Evolutionary conservation across 345 rosid genomes (phyloP).

Genomic region (Hibiscus tridactylites): DNA sequence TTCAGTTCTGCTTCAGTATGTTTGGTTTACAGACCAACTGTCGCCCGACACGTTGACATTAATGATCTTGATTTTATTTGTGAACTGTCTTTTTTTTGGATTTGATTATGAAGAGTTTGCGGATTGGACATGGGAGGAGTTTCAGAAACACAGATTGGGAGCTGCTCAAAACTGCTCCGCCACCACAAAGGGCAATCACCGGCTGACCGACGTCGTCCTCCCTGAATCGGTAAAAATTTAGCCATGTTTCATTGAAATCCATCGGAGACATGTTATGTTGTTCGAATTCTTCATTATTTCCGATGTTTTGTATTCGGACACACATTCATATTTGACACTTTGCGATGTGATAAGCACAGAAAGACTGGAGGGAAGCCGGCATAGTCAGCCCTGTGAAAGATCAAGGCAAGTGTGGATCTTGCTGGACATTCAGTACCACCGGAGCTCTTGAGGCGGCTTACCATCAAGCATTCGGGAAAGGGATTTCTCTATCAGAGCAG

Average conservation of each 20-base stretch:
- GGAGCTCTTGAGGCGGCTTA: conserved; percentile 99
- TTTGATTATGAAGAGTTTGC: conserved; percentile 51
- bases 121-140: conserved; percentile 95
- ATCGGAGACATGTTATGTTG: neutral
- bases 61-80: neutral
- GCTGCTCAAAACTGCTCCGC: conserved; percentile 99
- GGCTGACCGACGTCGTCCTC: conserved; percentile 46
- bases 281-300: neutral
- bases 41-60: neutral
- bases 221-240: conserved; percentile 40
- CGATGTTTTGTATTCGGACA: neutral
- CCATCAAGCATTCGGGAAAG: conserved; percentile 80
- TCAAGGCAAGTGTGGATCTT: conserved; percentile 93
- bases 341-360: conserved; percentile 28
- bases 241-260: neutral
- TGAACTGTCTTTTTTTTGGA: neutral
- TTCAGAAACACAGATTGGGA: conserved; percentile 69
- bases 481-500: conserved; percentile 81
- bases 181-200: conserved; percentile 69
- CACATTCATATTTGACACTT: neutral
- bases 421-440: conserved; percentile 99
- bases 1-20: neutral
- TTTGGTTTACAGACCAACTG: neutral
- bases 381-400: conserved; percentile 87
- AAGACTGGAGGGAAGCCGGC: conserved; percentile 91